phyloP scores from a whole-genome alignment of 1,284 basidiomycete genomes.

The Ustilago loliicola region DNA sequence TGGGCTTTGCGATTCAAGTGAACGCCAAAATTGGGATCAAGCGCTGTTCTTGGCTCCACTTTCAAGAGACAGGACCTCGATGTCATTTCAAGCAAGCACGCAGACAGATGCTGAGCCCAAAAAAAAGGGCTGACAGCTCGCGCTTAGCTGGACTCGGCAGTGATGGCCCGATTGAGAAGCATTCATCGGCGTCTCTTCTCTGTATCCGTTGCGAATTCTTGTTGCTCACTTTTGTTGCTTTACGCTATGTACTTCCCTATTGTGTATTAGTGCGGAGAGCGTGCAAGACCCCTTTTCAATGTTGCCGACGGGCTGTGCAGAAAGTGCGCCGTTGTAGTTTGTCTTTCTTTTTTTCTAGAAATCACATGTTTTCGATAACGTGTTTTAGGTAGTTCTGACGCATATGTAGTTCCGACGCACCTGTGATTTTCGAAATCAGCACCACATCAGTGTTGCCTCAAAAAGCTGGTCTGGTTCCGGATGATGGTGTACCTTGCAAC shows the following conservation, averaged over 20 bases:
- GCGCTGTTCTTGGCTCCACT: slow-evolving; percentile 7
- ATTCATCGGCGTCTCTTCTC: not conserved
- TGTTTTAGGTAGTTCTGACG: too few species aligned
- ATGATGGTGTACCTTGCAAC: too few species aligned
- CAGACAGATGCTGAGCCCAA: not conserved
- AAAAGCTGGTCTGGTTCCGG: too few species aligned
- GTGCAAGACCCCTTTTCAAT: slow-evolving; percentile 1
- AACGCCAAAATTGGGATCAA: slow-evolving; percentile 6
- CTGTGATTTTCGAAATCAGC: too few species aligned
- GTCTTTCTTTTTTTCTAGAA: not conserved
- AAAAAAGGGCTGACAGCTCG: not conserved
- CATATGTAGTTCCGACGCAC: too few species aligned
- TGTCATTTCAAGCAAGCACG: not conserved
- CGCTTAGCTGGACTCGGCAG: not conserved
- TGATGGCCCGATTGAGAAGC: not conserved
- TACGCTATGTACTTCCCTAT: not conserved
- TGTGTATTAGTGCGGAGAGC: not conserved
- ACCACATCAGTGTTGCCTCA: too few species aligned
- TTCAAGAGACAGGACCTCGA: not conserved
- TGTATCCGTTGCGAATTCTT: not conserved
- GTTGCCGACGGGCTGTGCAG: slow-evolving; percentile 5
- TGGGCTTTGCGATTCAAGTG: not conserved
- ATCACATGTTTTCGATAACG: not conserved
- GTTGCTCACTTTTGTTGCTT: not conserved
- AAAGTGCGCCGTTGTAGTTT: not conserved